Evolutionary conservation across 2,329 filamentous ascomycete genomes (phyloP).

Genomic region (Massarina eburnea): DNA sequence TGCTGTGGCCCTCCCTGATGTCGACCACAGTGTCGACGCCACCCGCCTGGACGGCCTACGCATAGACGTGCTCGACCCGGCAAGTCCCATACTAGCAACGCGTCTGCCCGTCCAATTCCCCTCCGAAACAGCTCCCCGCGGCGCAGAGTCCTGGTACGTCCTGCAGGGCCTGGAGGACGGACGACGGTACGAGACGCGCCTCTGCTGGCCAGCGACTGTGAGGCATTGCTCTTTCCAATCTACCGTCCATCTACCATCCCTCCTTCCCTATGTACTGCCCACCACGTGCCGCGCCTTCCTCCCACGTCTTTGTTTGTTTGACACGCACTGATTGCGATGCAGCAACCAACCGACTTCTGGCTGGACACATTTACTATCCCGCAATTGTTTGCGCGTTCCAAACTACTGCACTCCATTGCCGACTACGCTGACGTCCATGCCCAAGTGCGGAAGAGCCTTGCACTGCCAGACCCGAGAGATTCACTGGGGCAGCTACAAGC

Average conservation of each 20-base stretch:
- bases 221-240: conserved; percentile 42
- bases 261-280: no score
- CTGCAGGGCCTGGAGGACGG: conserved; percentile 69
- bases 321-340: conserved; percentile 11
- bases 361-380: conserved; percentile 66
- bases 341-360: conserved; percentile 86
- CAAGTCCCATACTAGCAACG: conserved; percentile 58
- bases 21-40: conserved; percentile 31
- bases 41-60: conserved; percentile 63
- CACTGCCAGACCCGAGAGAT: conserved; percentile 4
- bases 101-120: conserved; percentile 70
- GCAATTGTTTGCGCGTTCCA: conserved; percentile 62
- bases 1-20: conserved; percentile 57
- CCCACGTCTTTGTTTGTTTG: conserved; percentile 9
- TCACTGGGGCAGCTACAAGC: conserved; percentile 7
- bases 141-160: conserved; percentile 74
- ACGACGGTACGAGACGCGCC: conserved; percentile 83
- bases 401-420: conserved; percentile 66
- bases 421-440: conserved; percentile 56
- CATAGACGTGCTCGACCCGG: conserved; percentile 65
- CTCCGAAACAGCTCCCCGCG: conserved; percentile 53
- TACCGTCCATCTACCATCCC: no score
- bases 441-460: conserved; percentile 43
- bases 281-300: no score
- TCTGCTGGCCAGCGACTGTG: conserved; percentile 94